Conservation (phyloP, 345 rosid species). For the Brassica juncea region DNA sequence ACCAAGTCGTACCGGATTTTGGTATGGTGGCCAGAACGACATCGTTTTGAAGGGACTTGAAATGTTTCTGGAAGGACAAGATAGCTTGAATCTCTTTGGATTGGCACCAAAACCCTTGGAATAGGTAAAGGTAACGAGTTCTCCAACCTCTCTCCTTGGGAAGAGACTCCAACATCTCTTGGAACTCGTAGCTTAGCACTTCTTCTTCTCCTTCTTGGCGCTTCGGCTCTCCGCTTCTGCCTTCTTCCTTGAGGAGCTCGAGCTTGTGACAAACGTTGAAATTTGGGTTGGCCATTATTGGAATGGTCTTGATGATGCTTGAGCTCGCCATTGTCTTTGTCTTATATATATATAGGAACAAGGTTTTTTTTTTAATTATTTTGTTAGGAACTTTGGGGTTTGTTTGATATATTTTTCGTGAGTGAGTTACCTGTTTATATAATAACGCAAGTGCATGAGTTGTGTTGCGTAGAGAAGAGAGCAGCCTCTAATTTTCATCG, state of each 20-base stretch:
- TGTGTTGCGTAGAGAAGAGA: constrained; percentile 19
- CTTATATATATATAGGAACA: not conserved
- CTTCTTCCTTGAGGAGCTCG: constrained; percentile 26
- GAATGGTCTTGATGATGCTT: constrained; percentile 29
- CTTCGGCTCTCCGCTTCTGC: not conserved
- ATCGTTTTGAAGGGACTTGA: constrained; percentile 36
- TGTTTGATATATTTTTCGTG: constrained; percentile 14
- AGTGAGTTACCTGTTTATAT: constrained; percentile 38
- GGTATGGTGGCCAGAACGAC: constrained; percentile 51
- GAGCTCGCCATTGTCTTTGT: constrained; percentile 37
- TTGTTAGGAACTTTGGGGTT: constrained; percentile 8
- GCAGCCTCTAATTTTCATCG: constrained; percentile 9
- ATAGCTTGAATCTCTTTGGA: constrained; percentile 59
- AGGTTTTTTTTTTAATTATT: not conserved
- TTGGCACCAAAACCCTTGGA: constrained; percentile 80
- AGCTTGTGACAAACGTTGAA: constrained; percentile 28
- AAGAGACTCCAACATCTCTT: constrained; percentile 52
- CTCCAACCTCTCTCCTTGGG: constrained; percentile 74
- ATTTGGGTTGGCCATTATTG: constrained; percentile 27
- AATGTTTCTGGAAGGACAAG: constrained; percentile 50
- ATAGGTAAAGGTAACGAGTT: constrained; percentile 54
- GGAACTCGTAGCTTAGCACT: constrained; percentile 51
- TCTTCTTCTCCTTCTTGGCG: constrained; percentile 29
- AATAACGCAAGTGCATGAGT: constrained; percentile 32
- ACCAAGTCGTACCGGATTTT: constrained; percentile 66